Evolutionary conservation across 495 filamentous ascomycete genomes (phyloP).

Genomic region (Penicillium antarcticum): DNA sequence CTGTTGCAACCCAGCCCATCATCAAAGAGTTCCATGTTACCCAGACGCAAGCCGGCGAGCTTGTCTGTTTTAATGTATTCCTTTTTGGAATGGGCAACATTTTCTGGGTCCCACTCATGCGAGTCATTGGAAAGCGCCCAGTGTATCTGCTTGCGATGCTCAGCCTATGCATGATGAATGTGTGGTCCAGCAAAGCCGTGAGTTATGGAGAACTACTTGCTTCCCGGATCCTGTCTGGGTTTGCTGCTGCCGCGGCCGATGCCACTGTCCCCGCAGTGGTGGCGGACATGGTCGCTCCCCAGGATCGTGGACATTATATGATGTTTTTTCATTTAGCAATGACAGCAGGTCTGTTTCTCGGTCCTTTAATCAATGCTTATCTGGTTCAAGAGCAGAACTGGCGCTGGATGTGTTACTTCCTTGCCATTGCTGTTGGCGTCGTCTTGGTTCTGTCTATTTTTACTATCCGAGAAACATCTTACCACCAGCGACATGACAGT

Average conservation of each 20-base stretch:
- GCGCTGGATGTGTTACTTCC: constrained; percentile 34
- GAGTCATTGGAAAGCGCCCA: constrained; percentile 29
- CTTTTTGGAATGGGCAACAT: constrained; percentile 29
- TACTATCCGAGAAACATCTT: constrained; percentile 28
- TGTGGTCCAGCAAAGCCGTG: constrained; percentile 24
- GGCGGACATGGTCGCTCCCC: constrained; percentile 26
- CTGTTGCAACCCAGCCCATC: constrained; percentile 27
- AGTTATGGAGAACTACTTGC: constrained; percentile 27
- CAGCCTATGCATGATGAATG: constrained; percentile 23
- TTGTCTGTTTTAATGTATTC: constrained; percentile 34
- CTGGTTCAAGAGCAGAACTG: constrained; percentile 27
- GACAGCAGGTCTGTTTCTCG: constrained; percentile 28
- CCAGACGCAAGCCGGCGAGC: constrained; percentile 23
- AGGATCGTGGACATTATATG: constrained; percentile 33
- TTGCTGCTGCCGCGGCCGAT: constrained; percentile 28
- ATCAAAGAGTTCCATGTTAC: constrained; percentile 25
- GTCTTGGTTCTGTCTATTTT: constrained; percentile 20
- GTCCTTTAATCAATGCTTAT: constrained; percentile 32
- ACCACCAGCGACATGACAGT: constrained; percentile 3
- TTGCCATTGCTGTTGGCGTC: constrained; percentile 19
- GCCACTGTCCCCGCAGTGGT: constrained; percentile 32
- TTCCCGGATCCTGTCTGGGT: constrained; percentile 27
- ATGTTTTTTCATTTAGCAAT: constrained; percentile 36
- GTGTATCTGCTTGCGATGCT: constrained; percentile 29
- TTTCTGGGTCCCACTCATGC: constrained; percentile 33